These are phyloP conservation scores for Danielia reshetovae DNA, from an alignment of 805 yeast genomes.

Conservation along the genomic window DNA sequence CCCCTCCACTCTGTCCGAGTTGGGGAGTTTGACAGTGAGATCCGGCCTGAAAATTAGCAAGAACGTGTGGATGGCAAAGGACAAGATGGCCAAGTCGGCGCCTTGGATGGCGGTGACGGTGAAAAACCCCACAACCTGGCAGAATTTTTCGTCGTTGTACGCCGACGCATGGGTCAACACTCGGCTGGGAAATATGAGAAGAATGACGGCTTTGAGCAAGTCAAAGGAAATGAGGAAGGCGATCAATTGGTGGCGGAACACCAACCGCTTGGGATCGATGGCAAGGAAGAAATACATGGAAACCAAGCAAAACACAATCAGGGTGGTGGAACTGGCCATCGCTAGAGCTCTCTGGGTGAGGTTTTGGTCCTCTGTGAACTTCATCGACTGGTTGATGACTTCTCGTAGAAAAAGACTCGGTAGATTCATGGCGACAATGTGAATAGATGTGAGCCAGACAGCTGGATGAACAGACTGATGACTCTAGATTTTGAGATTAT, in stretches of 20 bases:
- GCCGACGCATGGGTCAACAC: constrained; percentile 41
- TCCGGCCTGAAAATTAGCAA: constrained; percentile 65
- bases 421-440: no score
- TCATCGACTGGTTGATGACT: constrained; percentile 21
- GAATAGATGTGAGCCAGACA: no score
- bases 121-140: constrained; percentile 73
- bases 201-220: constrained; percentile 64
- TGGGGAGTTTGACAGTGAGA: constrained; percentile 37
- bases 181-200: constrained; percentile 65
- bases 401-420: no score
- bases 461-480: no score
- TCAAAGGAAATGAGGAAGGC: constrained; percentile 67
- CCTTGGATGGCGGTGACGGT: constrained; percentile 81
- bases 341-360: constrained; percentile 35
- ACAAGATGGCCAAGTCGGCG: constrained; percentile 76
- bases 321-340: constrained; percentile 33
- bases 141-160: constrained; percentile 47
- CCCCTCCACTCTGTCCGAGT: constrained; percentile 51
- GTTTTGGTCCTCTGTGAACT: constrained; percentile 26
- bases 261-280: constrained; percentile 58
- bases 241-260: constrained; percentile 70
- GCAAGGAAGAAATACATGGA: constrained; percentile 59
- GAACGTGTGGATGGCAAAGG: constrained; percentile 81
- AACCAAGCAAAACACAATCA: constrained; percentile 46
- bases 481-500: no score